Percentiles rank a stretch among this genome's conserved stretches.
Conservation (phyloP, 106 monocot species). For the Gastrodia elata region DNA sequence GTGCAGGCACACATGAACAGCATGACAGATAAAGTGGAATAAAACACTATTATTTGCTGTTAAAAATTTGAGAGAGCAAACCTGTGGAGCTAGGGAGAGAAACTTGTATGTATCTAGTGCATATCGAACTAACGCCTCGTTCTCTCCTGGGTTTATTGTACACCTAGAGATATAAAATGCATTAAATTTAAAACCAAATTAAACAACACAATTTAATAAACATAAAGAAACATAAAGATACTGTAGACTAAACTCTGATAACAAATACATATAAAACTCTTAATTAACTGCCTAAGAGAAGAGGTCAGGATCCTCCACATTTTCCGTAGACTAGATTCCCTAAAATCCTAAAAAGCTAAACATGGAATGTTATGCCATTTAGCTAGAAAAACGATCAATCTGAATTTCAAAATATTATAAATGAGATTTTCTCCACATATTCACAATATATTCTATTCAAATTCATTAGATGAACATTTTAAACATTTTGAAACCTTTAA, state of each 20-base stretch:
- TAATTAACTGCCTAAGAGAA: neutral
- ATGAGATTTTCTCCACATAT: too few relatives aligned
- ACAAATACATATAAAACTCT: neutral
- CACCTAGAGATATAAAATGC: conserved; percentile 42
- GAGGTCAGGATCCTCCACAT: neutral
- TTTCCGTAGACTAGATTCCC: neutral
- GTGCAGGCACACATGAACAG: neutral
- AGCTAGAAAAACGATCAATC: neutral
- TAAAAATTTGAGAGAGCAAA: conserved; percentile 16
- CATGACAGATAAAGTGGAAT: neutral
- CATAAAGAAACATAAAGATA: neutral
- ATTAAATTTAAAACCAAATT: neutral
- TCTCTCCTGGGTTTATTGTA: conserved; percentile 98
- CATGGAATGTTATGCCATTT: neutral
- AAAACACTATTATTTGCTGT: neutral
- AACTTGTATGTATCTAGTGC: conserved; percentile 87
- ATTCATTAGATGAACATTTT: too few relatives aligned
- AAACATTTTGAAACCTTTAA: too few relatives aligned
- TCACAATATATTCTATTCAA: too few relatives aligned
- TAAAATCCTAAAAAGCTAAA: conserved; percentile 6
- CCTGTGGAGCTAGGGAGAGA: conserved; percentile 78
- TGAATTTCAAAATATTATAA: too few relatives aligned
- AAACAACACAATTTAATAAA: neutral
- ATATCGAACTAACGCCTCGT: conserved; percentile 93
- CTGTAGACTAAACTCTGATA: neutral